phyloP scores from a whole-genome alignment of 805 yeast genomes.

The Pichia insulana region DNA sequence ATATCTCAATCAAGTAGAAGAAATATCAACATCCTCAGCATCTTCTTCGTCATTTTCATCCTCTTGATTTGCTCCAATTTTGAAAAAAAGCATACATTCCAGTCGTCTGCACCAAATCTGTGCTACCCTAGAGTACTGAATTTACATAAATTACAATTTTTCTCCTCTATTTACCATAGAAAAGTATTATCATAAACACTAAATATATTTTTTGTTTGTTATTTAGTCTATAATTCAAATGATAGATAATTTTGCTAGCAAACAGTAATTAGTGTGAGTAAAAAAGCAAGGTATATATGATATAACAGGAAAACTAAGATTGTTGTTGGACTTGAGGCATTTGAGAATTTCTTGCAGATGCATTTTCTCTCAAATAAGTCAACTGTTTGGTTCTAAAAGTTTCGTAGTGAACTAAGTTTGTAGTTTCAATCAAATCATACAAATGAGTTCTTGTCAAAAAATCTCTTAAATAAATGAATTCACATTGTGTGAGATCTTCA shows the following conservation, averaged over 20 bases:
- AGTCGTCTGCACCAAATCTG: too few relatives aligned
- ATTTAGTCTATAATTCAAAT: background rate
- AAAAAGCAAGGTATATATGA: background rate
- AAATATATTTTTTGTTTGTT: background rate
- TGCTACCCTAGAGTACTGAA: too few relatives aligned
- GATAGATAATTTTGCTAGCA: slow-evolving; percentile 2
- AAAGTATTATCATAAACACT: slow-evolving; percentile 1
- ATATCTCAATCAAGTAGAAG: slow-evolving; percentile 13
- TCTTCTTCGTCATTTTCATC: too few relatives aligned
- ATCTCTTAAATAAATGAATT: slow-evolving; percentile 88
- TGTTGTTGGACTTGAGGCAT: slow-evolving; percentile 13
- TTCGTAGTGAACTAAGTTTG: slow-evolving; percentile 83
- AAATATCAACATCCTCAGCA: background rate
- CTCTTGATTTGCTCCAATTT: too few relatives aligned
- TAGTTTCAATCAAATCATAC: slow-evolving; percentile 92
- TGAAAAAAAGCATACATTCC: too few relatives aligned
- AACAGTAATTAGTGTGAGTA: slow-evolving; percentile 1
- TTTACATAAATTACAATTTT: background rate
- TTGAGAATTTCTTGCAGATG: slow-evolving; percentile 35
- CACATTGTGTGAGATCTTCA: slow-evolving; percentile 92
- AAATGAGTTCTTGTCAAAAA: slow-evolving; percentile 92
- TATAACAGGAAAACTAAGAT: background rate
- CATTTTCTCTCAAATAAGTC: slow-evolving; percentile 86
- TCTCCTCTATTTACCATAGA: background rate
- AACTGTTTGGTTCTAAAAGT: slow-evolving; percentile 89